Evolutionary conservation across 2,329 filamentous ascomycete genomes (phyloP).

Genomic region (Aspergillus luchuensis): DNA sequence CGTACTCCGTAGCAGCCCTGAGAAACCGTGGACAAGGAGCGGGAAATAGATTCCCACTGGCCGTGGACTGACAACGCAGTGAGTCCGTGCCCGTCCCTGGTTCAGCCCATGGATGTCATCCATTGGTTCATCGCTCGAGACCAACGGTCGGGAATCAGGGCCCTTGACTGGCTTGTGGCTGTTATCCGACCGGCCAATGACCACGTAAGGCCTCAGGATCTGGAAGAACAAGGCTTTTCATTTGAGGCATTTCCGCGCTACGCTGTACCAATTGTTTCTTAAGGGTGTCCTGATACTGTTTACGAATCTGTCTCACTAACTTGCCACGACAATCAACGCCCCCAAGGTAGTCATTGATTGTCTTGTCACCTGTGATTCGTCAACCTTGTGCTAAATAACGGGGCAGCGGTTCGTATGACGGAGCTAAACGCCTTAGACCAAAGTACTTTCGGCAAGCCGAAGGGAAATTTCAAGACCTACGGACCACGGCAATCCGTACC

Average conservation of each 20-base stretch:
- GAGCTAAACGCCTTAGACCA: not conserved
- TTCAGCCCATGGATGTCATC: not conserved
- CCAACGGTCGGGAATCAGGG: constrained; percentile 3
- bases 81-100: constrained; percentile 4
- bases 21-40: not conserved
- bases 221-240: not conserved
- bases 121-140: not conserved
- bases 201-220: not conserved
- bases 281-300: not conserved
- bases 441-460: constrained; percentile 24
- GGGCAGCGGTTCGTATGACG: constrained; percentile 17
- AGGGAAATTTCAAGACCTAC: constrained; percentile 1
- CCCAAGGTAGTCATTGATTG: not conserved
- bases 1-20: not conserved
- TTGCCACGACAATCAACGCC: not conserved
- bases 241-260: not conserved
- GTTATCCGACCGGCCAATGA: not conserved
- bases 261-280: not conserved
- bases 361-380: constrained; percentile 10
- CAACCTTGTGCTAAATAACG: constrained; percentile 17
- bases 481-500: constrained; percentile 21
- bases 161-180: constrained; percentile 2
- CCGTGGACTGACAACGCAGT: not conserved
- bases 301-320: not conserved
- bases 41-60: not conserved